Evolutionary conservation across 208 protist genomes (phyloP).

Genomic region (Trypanosoma conorhini): DNA sequence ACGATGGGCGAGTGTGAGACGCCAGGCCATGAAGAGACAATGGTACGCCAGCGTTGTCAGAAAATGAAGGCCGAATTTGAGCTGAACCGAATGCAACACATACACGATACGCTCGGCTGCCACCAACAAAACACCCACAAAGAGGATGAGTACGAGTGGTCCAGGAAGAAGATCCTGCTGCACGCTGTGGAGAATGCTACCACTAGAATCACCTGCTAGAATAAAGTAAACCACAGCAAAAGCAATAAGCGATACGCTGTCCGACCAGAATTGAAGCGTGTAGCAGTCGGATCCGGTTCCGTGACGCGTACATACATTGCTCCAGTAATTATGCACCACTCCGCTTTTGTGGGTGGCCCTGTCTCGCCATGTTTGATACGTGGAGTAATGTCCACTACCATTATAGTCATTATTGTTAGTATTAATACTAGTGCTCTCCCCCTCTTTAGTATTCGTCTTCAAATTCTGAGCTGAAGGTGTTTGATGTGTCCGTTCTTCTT

Average conservation of each 20-base stretch:
- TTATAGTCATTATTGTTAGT: background rate
- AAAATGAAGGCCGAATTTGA: conserved; percentile 46
- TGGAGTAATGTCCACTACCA: background rate
- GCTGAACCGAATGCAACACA: conserved; percentile 34
- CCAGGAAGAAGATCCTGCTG: conserved; percentile 68
- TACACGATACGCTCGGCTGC: conserved; percentile 71
- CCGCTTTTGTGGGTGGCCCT: background rate
- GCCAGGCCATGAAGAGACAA: conserved; percentile 43
- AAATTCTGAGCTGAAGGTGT: background rate
- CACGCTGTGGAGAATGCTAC: conserved; percentile 60
- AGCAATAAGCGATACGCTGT: conserved; percentile 36
- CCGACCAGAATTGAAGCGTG: conserved; percentile 45
- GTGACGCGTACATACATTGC: conserved; percentile 27
- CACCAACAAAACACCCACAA: conserved; percentile 54
- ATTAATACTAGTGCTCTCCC: background rate
- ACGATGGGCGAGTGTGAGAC: conserved; percentile 6
- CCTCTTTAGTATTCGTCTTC: background rate
- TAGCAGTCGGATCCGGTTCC: conserved; percentile 66
- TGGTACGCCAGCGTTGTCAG: conserved; percentile 35
- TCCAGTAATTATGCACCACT: conserved; percentile 5
- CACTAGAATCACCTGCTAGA: conserved; percentile 31
- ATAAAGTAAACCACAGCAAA: conserved; percentile 60
- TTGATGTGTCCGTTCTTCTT: background rate
- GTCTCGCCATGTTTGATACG: background rate
- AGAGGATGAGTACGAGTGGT: conserved; percentile 55